phyloP scores from a whole-genome alignment of 2,329 filamentous ascomycete genomes.

The Diaporthe vexans region DNA sequence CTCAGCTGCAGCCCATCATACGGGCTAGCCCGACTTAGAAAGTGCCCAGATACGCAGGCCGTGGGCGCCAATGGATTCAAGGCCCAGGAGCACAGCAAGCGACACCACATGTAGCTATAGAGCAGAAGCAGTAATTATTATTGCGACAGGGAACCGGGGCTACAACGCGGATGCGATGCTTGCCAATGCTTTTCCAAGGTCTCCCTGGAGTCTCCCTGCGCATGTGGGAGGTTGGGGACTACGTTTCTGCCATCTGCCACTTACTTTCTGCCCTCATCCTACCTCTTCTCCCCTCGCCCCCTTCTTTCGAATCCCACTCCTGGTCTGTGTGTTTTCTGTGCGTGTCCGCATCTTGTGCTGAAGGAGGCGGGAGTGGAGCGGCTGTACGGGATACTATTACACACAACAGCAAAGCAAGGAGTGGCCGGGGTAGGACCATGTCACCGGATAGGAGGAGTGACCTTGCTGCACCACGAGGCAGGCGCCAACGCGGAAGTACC shows the following conservation, averaged over 20 bases:
- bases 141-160: conserved; percentile 22
- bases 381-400: conserved; percentile 3
- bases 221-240: not conserved
- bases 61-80: conserved; percentile 33
- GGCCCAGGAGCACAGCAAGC: not conserved
- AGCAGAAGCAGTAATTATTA: conserved; percentile 20
- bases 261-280: not conserved
- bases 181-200: conserved; percentile 24
- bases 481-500: not conserved
- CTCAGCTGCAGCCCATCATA: conserved; percentile 33
- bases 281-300: not conserved
- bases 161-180: conserved; percentile 6
- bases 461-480: not conserved
- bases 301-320: not conserved
- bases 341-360: conserved; percentile 4
- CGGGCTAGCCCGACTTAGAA: conserved; percentile 34
- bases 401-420: not conserved
- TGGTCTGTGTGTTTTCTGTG: conserved; percentile 19
- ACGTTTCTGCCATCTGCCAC: not conserved
- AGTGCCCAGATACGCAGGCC: conserved; percentile 31
- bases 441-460: conserved; percentile 4
- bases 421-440: conserved; percentile 7
- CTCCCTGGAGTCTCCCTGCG: conserved; percentile 8
- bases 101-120: conserved; percentile 7
- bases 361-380: conserved; percentile 22